Percentiles rank a stretch among this genome's conserved stretches.
phyloP scores from a whole-genome alignment of 2,329 filamentous ascomycete genomes.

The Paecilomyces fulvus region DNA sequence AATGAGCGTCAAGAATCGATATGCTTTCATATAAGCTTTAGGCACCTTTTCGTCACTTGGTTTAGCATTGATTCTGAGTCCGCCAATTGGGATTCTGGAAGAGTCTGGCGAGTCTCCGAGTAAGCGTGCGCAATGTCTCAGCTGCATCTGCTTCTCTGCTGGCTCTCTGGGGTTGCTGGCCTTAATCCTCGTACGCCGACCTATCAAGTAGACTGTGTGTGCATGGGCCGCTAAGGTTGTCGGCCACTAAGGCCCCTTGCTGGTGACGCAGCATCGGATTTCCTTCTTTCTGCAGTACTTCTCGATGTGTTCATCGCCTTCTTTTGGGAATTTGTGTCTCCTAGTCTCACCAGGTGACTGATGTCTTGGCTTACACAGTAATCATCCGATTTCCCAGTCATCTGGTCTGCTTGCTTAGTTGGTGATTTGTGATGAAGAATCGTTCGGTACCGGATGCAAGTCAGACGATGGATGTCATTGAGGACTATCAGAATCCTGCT shows the following conservation, averaged over 20 bases:
- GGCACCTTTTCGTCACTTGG: neutral
- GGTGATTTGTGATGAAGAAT: neutral
- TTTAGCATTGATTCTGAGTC: neutral
- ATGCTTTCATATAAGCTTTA: neutral
- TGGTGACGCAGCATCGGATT: neutral
- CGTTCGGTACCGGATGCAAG: neutral
- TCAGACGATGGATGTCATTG: neutral
- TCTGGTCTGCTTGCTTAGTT: neutral
- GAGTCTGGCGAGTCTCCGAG: neutral
- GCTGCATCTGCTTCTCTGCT: neutral
- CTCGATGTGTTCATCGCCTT: neutral
- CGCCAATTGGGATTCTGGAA: neutral
- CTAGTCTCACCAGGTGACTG: neutral
- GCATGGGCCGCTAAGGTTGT: neutral
- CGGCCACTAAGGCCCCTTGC: neutral
- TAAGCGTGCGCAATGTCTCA: neutral
- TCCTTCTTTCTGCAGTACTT: neutral
- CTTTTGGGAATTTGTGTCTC: neutral
- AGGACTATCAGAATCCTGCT: neutral
- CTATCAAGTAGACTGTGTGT: neutral
- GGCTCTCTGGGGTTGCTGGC: neutral
- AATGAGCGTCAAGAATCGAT: neutral
- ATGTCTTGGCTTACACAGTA: neutral
- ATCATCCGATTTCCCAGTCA: neutral
- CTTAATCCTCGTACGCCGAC: neutral